These are phyloP conservation scores for Madurella mycetomatis DNA, from an alignment of 2,329 filamentous ascomycete species.

Conservation along the genomic window DNA sequence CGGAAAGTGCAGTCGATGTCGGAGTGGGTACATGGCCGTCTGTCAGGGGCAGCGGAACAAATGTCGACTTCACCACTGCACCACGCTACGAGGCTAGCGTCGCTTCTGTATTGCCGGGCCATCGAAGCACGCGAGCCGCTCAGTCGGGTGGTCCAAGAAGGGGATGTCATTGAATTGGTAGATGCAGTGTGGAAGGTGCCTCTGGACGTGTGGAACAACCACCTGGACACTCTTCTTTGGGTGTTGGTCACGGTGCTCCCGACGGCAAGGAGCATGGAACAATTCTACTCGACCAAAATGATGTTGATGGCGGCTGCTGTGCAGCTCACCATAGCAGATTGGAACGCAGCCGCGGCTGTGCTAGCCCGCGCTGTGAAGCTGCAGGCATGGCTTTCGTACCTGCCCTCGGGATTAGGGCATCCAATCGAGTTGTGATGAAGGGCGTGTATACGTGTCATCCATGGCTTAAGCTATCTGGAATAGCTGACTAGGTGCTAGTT, in stretches of 20 bases:
- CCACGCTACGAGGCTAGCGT: conserved; percentile 4
- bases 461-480: background rate
- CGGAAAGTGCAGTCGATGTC: conserved; percentile 15
- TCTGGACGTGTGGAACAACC: conserved; percentile 8
- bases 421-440: no score
- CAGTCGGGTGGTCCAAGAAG: background rate
- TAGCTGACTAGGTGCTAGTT: background rate
- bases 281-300: background rate
- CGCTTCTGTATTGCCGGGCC: conserved; percentile 13
- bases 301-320: conserved; percentile 12
- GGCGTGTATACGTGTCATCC: no score
- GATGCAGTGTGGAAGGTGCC: conserved; percentile 10
- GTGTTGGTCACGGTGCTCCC: conserved; percentile 3
- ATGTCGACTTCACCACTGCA: background rate
- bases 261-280: background rate
- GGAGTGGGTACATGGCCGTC: conserved; percentile 13
- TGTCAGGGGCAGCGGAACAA: background rate
- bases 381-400: conserved; percentile 8
- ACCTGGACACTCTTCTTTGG: conserved; percentile 2
- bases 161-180: background rate
- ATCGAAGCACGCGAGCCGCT: conserved; percentile 6
- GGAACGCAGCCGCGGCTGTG: background rate
- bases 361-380: conserved; percentile 4
- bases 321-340: conserved; percentile 10
- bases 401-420: background rate